phyloP scores from a whole-genome alignment of 2,329 filamentous ascomycete genomes.

The Tolypocladium amazonense region DNA sequence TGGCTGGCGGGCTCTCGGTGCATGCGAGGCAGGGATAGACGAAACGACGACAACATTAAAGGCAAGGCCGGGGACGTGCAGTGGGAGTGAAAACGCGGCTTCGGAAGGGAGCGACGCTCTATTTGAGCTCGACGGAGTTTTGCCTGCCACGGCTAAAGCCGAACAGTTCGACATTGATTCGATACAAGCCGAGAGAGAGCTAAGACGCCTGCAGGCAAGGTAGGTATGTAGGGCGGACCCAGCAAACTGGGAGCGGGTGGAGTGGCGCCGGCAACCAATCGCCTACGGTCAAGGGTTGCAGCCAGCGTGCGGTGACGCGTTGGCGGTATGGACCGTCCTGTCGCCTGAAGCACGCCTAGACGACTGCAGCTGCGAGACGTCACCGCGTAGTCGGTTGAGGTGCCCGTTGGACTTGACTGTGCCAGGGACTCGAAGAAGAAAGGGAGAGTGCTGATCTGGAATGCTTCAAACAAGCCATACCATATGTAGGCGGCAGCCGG shows the following conservation, averaged over 20 bases:
- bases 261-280: background rate
- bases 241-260: constrained; percentile 1
- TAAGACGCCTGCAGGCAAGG: background rate
- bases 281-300: background rate
- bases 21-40: background rate
- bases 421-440: background rate
- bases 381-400: background rate
- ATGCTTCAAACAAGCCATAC: background rate
- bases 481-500: background rate
- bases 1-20: background rate
- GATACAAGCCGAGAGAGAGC: background rate
- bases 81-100: no score
- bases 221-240: background rate
- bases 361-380: background rate
- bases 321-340: background rate
- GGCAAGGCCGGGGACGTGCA: background rate
- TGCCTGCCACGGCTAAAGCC: background rate
- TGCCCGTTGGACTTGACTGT: background rate
- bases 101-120: background rate
- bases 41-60: background rate
- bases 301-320: background rate
- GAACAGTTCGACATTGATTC: background rate
- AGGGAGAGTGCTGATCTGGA: background rate
- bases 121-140: background rate
- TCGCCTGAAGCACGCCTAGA: background rate